These are phyloP conservation scores for Globisporangium canariense DNA, from an alignment of 352 stramenopile genomes.

Conservation along the genomic window DNA sequence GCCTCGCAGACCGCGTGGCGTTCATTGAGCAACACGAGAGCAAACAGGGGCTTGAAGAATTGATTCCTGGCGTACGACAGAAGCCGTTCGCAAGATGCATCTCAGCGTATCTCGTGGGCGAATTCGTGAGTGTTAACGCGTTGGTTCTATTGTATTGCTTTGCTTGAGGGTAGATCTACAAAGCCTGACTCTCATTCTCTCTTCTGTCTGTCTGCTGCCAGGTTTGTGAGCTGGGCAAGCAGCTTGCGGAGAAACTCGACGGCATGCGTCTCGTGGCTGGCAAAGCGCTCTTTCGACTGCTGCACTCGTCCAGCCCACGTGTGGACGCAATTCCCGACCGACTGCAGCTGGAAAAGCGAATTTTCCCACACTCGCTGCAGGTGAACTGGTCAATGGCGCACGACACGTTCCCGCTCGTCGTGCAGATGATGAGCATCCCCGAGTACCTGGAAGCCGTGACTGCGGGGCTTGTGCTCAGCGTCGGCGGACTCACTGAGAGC, in stretches of 20 bases:
- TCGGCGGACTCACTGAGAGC: conserved; percentile 94
- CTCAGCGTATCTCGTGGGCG: conserved; percentile 38
- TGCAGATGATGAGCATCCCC: conserved; percentile 82
- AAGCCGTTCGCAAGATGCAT: conserved; percentile 34
- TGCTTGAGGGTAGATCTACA: no score
- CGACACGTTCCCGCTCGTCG: conserved; percentile 90
- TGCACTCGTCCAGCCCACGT: conserved; percentile 63
- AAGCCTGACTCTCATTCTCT: not conserved
- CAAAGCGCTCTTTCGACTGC: conserved; percentile 80
- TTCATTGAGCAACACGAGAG: conserved; percentile 11
- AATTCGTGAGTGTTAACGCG: conserved; percentile 24
- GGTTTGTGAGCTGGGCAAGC: conserved; percentile 89
- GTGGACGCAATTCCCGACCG: conserved; percentile 79
- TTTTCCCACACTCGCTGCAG: conserved; percentile 48
- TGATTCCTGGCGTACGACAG: conserved; percentile 2
- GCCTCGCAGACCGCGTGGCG: conserved; percentile 20
- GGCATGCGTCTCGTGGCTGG: conserved; percentile 88
- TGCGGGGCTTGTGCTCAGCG: conserved; percentile 91
- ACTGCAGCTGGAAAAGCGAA: conserved; percentile 58
- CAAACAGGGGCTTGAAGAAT: not conserved
- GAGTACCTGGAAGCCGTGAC: conserved; percentile 84
- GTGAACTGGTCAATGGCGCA: conserved; percentile 82
- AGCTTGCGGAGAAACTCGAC: conserved; percentile 97
- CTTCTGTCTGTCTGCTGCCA: conserved; percentile 23
- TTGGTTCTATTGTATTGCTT: no score